These are phyloP conservation scores for Xylariaceae sp. DNA, from an alignment of 2,329 filamentous ascomycete species.

Conservation along the genomic window DNA sequence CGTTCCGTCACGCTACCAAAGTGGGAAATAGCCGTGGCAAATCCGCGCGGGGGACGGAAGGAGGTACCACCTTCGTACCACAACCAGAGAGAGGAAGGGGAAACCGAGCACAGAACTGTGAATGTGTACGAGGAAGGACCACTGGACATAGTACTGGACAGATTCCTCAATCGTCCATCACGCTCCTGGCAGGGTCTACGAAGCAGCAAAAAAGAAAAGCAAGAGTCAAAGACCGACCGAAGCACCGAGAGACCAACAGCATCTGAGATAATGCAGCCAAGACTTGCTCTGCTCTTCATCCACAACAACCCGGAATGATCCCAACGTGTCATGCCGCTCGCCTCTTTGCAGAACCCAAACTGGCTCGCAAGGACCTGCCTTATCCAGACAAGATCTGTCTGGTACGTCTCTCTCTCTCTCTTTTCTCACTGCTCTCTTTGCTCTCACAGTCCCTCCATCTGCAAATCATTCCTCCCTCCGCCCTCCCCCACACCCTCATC, in stretches of 20 bases:
- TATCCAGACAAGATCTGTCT: constrained; percentile 24
- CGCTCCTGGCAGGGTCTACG: too few relatives aligned
- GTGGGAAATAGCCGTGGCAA: background rate
- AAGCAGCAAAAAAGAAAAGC: background rate
- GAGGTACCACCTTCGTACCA: background rate
- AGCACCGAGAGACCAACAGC: constrained; percentile 1
- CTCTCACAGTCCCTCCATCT: background rate
- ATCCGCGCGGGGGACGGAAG: background rate
- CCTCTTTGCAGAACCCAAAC: background rate
- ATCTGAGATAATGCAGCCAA: constrained; percentile 6
- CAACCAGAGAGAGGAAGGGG: background rate
- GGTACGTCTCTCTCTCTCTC: too few relatives aligned
- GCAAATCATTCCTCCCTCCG: too few relatives aligned
- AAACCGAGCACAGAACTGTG: background rate
- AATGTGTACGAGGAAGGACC: background rate
- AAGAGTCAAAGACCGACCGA: background rate
- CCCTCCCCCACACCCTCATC: background rate
- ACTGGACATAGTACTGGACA: background rate
- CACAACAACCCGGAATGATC: background rate
- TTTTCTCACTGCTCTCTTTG: background rate
- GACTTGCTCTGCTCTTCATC: background rate
- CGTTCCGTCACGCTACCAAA: background rate
- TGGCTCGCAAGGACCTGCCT: constrained; percentile 30
- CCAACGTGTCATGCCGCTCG: constrained; percentile 1
- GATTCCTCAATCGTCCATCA: too few relatives aligned